Percentiles rank a stretch among this genome's conserved stretches.
phyloP scores from a whole-genome alignment of 2,329 filamentous ascomycete species.

The Mycogone perniciosa region DNA sequence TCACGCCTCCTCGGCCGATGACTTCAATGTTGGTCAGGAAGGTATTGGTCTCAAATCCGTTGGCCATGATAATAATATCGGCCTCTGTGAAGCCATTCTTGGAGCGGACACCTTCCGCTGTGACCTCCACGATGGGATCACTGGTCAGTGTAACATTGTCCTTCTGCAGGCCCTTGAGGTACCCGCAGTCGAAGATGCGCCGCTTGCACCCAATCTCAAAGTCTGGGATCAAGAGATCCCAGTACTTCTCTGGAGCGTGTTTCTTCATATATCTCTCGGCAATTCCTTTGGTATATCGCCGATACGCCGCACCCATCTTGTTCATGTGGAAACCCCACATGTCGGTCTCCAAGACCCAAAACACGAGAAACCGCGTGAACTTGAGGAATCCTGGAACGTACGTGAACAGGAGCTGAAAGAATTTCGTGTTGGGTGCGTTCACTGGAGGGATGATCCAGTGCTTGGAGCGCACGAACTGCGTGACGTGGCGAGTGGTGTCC shows the following conservation, averaged over 20 bases:
- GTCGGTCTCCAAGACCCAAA: constrained; percentile 28
- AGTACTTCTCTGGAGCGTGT: constrained; percentile 52
- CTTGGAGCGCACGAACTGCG: constrained; percentile 36
- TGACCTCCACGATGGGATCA: constrained; percentile 41
- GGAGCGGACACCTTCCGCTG: constrained; percentile 33
- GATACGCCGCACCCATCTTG: constrained; percentile 28
- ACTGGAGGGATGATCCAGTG: constrained; percentile 37
- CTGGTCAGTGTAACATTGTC: constrained; percentile 42
- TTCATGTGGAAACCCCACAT: constrained; percentile 34
- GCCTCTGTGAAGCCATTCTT: constrained; percentile 39
- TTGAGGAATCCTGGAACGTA: constrained; percentile 39
- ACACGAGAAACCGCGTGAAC: constrained; percentile 39
- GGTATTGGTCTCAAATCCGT: constrained; percentile 51
- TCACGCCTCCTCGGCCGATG: constrained; percentile 42
- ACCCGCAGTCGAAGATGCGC: constrained; percentile 53
- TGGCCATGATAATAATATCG: constrained; percentile 56
- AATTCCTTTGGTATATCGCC: constrained; percentile 30
- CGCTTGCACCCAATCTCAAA: constrained; percentile 59
- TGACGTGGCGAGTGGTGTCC: constrained; percentile 27
- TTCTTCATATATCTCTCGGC: constrained; percentile 37
- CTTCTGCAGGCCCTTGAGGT: constrained; percentile 46
- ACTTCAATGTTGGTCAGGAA: constrained; percentile 50
- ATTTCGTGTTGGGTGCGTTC: constrained; percentile 15
- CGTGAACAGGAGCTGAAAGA: constrained; percentile 31
- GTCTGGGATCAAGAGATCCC: constrained; percentile 54